Evolutionary conservation across 2,329 filamentous ascomycete species (phyloP), one percentile per base, ranked within the genome.

Genomic region (Hysterium pulicare): DNA sequence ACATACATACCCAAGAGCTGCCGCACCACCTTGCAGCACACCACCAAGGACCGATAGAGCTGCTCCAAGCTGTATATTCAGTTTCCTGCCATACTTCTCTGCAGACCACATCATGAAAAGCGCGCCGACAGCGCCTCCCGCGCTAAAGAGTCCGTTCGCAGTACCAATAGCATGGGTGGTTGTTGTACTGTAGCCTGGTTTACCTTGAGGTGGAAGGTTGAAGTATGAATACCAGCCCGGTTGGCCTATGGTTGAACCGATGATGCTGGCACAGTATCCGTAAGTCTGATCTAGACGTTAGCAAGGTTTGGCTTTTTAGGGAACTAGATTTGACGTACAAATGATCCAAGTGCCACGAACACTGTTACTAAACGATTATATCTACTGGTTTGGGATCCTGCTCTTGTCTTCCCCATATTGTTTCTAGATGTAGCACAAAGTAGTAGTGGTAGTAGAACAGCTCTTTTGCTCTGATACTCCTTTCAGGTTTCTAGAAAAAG

Each of bases 191-290:
- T 76, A 76, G 38, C 72, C 74, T 0, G 61, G 58, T 41, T 74
- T 63, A 10, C 68, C 71, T 23, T 68, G 55, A 9, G 45, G 46
- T 1, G 74, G 73, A 8, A 77, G 65, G 33, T 71, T 50, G 51
- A 78, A 77, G 56, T 70, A 76, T 15, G 54, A 46, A 50, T 74
- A 77, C 72, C 73, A 77, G 47, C 73, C 73, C 3, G 74, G 72
- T 41, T 77, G 73, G 7, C 75, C 75, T 40, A 77, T 76, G 13
- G 74, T 77, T 42, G 71, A 74, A 30, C 68, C 64, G 28, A 77
- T 77, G 28, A 77, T 69, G 2, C 73, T 75, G 7, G 74, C 66
- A 40, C 68, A 71, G 48, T 76, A 77, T 17, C 74, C 74, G 47
- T 76, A 77, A 2, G 74, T 76, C 52, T 51, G 17, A 35, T 34